Base-by-base conservation (phyloP, 1,284 basidiomycete species). In the Marasmius fiardii region DNA sequence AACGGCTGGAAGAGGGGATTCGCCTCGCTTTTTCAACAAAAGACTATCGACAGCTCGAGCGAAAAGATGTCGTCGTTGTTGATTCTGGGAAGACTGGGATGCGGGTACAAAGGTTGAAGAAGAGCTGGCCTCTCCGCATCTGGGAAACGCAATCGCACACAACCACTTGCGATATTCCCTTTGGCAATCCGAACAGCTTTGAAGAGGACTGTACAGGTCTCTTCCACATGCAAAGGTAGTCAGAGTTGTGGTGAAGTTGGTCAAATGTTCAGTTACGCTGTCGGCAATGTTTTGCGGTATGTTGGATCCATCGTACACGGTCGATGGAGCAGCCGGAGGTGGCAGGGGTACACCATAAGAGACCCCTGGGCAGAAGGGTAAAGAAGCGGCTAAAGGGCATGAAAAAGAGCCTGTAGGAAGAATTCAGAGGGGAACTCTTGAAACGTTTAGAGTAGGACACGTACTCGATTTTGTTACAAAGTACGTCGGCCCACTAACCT, bases 121-220 rank as follows among this genome's bases (percentile, higher is more conserved):
- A 0, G 70, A 65, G 33, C 73, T 69, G 2, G 72, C 66, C 63
- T 89, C 83, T 21, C 78, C 77, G 60, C 92, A 94, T 50, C 89
- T 82, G 14, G 90, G 85, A 60, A 95, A 78, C 12, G 84, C 80
- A 18, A 86, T 72, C 14, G 82, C 68, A 68, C 92, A 95, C 26
- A 93, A 77, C 92, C 92, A 95, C 48, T 78, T 76, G 18, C 90
- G 79, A 65, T 94, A 95, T 16, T 82, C 83, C 24, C 72, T 64
- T 60, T 88, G 85, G 65, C 92, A 94, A 68, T 91, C 88, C 11
- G 81, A 76, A 64, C 92, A 95, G 1, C 81, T 79, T 20, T 90
- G 83, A 4, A 93, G 71, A 1, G 88, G 88, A 8, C 90, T 92
- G 72, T 93, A 95, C 48, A 78, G 67, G 67, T 93, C 92, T 23